Base-by-base conservation (phyloP, 2,329 filamentous ascomycete species). In the Calonectria pteridis region DNA sequence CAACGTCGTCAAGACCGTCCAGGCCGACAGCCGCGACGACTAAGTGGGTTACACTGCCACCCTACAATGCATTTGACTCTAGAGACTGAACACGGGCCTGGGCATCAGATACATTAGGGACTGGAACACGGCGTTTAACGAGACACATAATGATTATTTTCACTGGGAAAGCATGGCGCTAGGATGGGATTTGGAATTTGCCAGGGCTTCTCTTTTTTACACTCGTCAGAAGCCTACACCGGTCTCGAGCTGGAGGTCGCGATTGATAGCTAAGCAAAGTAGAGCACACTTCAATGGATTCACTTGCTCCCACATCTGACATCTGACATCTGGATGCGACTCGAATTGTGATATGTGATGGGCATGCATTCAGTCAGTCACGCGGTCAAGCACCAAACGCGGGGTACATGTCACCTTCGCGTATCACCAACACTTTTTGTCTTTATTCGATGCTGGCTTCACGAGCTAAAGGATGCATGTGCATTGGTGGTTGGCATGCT, bases 1-100 rank as follows among this genome's bases (percentile, higher is more conserved):
- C 59, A 89, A 94, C 81, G 88, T 96, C 72, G 95, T 98, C 72
- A 90, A 94, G 87, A 94, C 93, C 84, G 96, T 98, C 35, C 95
- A 98, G 86, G 89, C 87, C n/a, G 90, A 91, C 78, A 85, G 85
- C 75, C 81, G 77, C 18, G 84, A 88, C 72, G 87, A 88, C 72
- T 89, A 85, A 87, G 80, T 82, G 20, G 20, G 7, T 46, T 16
- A 23, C 31, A 58, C 62, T 20, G 23, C 50, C 49, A 20, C n/a
- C 40, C 23, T 53, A 23, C 9, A 20, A 50, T 31, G 35, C 58
- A 51, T 35, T 63, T 40, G 29, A 33, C 50, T 43, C 31, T 77
- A 73, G 73, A 75, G 74, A 74, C 65, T 66, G 72, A 67, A 66
- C 14, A 73, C 40, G 68, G 62, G 74, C 68, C 65, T 63, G 69